Percentiles rank a stretch among this genome's conserved stretches.
Conservation (phyloP, 2,329 filamentous ascomycete genomes). For the Cordyceps pruinosa region DNA sequence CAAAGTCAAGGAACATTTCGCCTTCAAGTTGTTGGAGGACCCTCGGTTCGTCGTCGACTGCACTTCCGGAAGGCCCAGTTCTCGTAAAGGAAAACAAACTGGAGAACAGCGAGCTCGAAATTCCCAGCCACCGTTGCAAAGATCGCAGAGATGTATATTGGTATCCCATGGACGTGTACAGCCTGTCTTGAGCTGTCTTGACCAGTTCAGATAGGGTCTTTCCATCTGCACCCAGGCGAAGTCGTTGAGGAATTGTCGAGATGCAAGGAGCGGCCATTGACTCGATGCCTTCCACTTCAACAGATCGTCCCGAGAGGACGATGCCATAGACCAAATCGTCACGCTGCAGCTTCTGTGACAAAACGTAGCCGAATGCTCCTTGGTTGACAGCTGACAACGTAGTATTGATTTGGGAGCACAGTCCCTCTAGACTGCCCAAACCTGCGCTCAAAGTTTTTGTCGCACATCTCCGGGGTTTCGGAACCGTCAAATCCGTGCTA, state of each 20-base stretch:
- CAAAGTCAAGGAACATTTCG: conserved; percentile 3
- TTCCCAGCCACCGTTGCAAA: neutral
- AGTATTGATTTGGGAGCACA: conserved; percentile 17
- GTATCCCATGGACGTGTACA: neutral
- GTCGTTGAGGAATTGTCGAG: conserved; percentile 29
- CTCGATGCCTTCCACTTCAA: conserved; percentile 22
- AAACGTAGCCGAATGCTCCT: conserved; percentile 26
- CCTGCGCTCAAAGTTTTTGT: neutral
- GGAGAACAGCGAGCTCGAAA: neutral
- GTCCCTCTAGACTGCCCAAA: neutral
- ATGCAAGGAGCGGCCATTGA: conserved; percentile 29
- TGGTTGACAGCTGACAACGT: conserved; percentile 27
- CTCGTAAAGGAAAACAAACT: conserved; percentile 2
- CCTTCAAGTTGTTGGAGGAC: neutral
- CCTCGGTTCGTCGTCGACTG: neutral
- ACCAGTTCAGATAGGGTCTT: neutral
- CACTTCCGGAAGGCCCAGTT: neutral
- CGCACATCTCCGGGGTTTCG: neutral
- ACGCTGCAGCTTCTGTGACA: conserved; percentile 21
- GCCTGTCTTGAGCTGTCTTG: neutral
- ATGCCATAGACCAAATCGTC: conserved; percentile 11
- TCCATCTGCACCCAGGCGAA: conserved; percentile 17
- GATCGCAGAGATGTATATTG: neutral
- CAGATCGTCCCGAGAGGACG: conserved; percentile 11
- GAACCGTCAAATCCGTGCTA: neutral